A percentile compares a stretch with the other conserved stretches of the same genome.
phyloP scores from a whole-genome alignment of 2,329 filamentous ascomycete species.

The Hawksworthiomyces lignivorus region DNA sequence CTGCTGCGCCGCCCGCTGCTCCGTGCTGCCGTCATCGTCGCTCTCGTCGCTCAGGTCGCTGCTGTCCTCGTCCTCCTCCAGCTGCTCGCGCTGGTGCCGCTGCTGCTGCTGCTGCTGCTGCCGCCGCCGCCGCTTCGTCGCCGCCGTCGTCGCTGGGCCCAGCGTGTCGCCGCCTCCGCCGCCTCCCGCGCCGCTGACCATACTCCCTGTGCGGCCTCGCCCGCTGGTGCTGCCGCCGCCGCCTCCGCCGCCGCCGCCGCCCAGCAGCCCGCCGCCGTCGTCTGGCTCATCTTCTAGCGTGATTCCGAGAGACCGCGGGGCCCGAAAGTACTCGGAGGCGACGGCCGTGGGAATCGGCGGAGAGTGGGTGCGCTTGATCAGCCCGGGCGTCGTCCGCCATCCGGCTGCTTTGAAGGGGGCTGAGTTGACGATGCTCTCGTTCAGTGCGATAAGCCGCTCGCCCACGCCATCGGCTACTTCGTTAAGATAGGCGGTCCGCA shows the following conservation, averaged over 20 bases:
- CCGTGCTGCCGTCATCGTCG: constrained; percentile 35
- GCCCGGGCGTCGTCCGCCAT: constrained; percentile 65
- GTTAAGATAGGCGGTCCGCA: constrained; percentile 72
- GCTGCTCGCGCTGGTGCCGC: constrained; percentile 60
- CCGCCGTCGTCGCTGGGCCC: constrained; percentile 58
- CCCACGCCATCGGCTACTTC: constrained; percentile 78
- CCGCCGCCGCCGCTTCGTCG: constrained; percentile 56
- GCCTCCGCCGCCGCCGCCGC: constrained; percentile 18
- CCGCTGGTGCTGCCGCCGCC: background rate
- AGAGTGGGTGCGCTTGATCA: constrained; percentile 77
- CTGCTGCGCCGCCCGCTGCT: constrained; percentile 67
- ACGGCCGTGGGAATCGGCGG: constrained; percentile 78
- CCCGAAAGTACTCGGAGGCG: constrained; percentile 76
- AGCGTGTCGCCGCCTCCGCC: constrained; percentile 56
- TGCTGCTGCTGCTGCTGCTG: constrained; percentile 69
- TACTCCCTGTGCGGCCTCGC: background rate
- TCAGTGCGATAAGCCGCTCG: constrained; percentile 74
- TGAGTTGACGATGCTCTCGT: constrained; percentile 71
- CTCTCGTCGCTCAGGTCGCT: constrained; percentile 80
- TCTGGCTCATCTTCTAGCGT: constrained; percentile 65
- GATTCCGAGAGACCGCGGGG: constrained; percentile 54
- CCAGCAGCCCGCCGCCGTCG: constrained; percentile 64
- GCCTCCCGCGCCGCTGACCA: constrained; percentile 2
- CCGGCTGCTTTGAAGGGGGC: constrained; percentile 76
- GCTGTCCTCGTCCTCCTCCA: constrained; percentile 80